phyloP scores from a whole-genome alignment of 371 early-diverging fungal species.

The Choanephora cucurbitarum region DNA sequence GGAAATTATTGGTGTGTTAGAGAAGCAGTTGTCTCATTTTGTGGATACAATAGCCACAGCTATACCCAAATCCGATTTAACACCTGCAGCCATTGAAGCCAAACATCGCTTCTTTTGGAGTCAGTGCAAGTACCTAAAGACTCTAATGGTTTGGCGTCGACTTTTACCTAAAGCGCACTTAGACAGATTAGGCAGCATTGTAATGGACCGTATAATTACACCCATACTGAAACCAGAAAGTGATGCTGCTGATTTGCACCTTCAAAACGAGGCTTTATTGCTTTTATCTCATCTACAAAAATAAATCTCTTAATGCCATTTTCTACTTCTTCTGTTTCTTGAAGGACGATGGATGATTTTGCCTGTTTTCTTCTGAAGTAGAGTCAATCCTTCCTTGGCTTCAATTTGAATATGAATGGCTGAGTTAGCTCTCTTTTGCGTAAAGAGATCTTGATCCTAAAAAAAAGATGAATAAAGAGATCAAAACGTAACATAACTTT shows the following conservation, averaged over 20 bases:
- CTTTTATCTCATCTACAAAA: constrained; percentile 1
- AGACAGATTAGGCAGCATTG: constrained; percentile 17
- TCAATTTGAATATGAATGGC: constrained; percentile 44
- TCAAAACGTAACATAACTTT: too few relatives aligned
- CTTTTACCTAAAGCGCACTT: constrained; percentile 28
- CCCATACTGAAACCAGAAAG: constrained; percentile 31
- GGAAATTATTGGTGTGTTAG: constrained; percentile 26
- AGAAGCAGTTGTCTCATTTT: constrained; percentile 32
- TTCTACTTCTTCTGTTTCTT: constrained; percentile 32
- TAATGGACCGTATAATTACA: constrained; percentile 29
- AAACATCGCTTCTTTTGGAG: constrained; percentile 41
- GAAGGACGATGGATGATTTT: constrained; percentile 37
- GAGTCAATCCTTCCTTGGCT: constrained; percentile 33
- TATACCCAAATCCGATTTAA: constrained; percentile 10
- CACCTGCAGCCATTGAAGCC: constrained; percentile 19
- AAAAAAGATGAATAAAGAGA: neutral
- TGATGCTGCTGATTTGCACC: constrained; percentile 7
- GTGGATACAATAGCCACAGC: constrained; percentile 28
- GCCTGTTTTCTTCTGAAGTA: constrained; percentile 31
- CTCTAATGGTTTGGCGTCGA: constrained; percentile 30
- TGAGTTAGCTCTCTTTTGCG: constrained; percentile 40
- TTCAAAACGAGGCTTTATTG: constrained; percentile 2
- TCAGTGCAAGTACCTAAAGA: constrained; percentile 45
- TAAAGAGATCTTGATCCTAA: constrained; percentile 44
- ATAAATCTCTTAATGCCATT: constrained; percentile 13